Evolutionary conservation across 2,329 filamentous ascomycete genomes (phyloP), one percentile per base, ranked within the genome.

Genomic region (Stagonosporopsis vannaccii): DNA sequence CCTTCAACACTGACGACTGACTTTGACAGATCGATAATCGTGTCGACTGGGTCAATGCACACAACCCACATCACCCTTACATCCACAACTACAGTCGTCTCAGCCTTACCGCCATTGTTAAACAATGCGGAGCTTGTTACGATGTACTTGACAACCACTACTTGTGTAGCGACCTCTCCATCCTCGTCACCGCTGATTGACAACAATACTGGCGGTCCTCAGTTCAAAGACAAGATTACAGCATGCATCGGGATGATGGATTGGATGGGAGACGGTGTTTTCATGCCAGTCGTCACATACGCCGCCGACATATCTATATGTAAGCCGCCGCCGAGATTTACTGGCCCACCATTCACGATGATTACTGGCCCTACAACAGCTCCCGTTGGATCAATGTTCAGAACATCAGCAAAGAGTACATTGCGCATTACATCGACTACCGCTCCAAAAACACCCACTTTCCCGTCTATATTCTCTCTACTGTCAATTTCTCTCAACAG

Each of bases 171-270:
- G 13, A 9, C 32, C 25, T 17, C 17, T 3, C 22, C 26, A 7
- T 26, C 46, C 7, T 20, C 46, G 4, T 35, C 30, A 22, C 19
- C 28, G 6, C 11, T 12, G 6, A 9, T 2, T 12, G 17, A n/a
- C 11, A 32, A 23, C 8, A 26, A 7, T 6, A 17, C 4, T 13
- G 4, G 13, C 13, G 6, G n/a, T 22, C 5, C 30, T 6, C 3
- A 35, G 9, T 3, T 8, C 8, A 20, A 19, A 9, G 22, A 6
- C n/a, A 32, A 30, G 1, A 26, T 39, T 4, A n/a, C 13, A 17
- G 25, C 23, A 22, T 51, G 49, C 26, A 51, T 45, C 6, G 19
- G 15, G 5, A 44, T 51, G 49, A 39, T 39, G 13, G 41, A 51
- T 17, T 23, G 32, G 6, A 12, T 32, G 17, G 19, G 39, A 7